Evolutionary conservation across 1,139 yeast species (phyloP).

Genomic region (Debaryomycetaceae sp.): DNA sequence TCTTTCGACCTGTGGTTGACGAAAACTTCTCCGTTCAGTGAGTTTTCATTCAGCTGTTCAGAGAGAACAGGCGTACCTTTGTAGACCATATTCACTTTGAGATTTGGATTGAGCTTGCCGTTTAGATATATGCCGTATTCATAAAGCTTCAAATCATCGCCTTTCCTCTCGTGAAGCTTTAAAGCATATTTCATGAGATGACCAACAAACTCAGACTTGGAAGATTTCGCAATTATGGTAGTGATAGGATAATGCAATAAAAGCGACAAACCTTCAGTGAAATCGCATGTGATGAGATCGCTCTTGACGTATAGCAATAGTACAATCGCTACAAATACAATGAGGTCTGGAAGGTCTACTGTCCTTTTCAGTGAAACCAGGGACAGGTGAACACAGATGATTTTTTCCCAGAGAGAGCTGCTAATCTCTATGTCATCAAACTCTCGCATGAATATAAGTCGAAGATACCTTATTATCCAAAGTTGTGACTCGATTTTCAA

Average conservation of each 20-base stretch:
- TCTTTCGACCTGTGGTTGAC: slow-evolving; percentile 16
- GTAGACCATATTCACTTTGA: slow-evolving; percentile 33
- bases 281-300: slow-evolving; percentile 51
- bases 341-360: slow-evolving; percentile 33
- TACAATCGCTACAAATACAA: slow-evolving; percentile 51
- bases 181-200: slow-evolving; percentile 29
- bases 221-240: slow-evolving; percentile 11
- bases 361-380: slow-evolving; percentile 12
- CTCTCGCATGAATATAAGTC: slow-evolving; percentile 58
- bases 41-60: slow-evolving; percentile 1
- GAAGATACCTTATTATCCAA: slow-evolving; percentile 65
- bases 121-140: slow-evolving; percentile 39
- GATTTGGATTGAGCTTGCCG: slow-evolving; percentile 32
- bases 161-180: slow-evolving; percentile 24
- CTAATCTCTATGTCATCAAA: slow-evolving; percentile 47
- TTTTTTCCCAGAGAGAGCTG: slow-evolving; percentile 55
- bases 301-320: slow-evolving; percentile 50
- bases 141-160: slow-evolving; percentile 39
- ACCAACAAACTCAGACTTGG: slow-evolving; percentile 18
- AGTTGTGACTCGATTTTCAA: slow-evolving; percentile 56
- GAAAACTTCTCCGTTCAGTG: slow-evolving; percentile 12
- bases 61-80: slow-evolving; percentile 12
- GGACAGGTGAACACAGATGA: slow-evolving; percentile 20
- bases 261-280: slow-evolving; percentile 57
- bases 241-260: slow-evolving; percentile 56